Evolutionary conservation across 140 eudicot genomes (phyloP), one percentile per base, ranked within the genome.

Genomic region (Flaveria floridana): DNA sequence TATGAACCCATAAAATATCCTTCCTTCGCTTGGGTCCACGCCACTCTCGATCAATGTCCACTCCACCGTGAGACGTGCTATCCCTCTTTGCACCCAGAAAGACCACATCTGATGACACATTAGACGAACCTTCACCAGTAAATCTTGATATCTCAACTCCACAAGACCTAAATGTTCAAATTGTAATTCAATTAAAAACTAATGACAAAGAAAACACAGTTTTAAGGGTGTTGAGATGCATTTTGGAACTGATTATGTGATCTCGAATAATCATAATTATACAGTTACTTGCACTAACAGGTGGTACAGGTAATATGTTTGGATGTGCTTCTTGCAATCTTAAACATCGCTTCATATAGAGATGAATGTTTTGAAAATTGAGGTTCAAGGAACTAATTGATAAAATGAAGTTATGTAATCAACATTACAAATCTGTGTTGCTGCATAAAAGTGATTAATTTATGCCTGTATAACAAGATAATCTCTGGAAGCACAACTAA

Each of bases 11-110:
- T 5, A n/a, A 26, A 51, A 19, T 76, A 67, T 84, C 96, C 73
- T 83, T 94, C 75, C 76, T 83, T 78, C 97, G 85, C 79, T 93
- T 93, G 0, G 98, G 90, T 20, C 84, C 86, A 30, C 97, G 84
- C 96, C 96, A 88, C 21, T 79, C 82, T 78, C 87, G 88, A 65
- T 87, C 91, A 62, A 84, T 84, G 39, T 78, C 89, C 61, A 89
- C 82, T 61, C 79, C 82, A 34, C 82, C 80, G 30, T 84, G 82
- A 4, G 68, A 69, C 59, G 79, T 71, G 44, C 85, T 81, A 13
- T 85, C 94, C 78, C 99, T 82, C 85, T 94, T 89, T 75, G 88
- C 92, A 83, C 85, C 83, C 68, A 64, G 53, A 82, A 66, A 77
- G 67, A 48, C 82, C 71, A 53, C 82, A 2, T 76, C 68, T 12